phyloP scores from a whole-genome alignment of 1,284 basidiomycete species.

The Boletellus dicymbophilus region DNA sequence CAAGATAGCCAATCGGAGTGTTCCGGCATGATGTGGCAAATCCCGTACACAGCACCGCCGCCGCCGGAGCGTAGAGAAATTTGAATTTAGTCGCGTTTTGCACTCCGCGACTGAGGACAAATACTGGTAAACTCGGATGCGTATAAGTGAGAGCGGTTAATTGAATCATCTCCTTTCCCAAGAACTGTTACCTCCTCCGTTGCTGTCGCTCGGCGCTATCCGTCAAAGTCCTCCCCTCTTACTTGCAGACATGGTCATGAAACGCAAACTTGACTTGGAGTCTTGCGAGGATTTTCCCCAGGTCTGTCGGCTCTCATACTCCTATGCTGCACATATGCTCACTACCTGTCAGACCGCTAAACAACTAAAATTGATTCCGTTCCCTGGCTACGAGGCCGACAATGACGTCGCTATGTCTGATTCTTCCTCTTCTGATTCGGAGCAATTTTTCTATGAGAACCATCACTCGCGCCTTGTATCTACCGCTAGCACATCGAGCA shows the following conservation, averaged over 20 bases:
- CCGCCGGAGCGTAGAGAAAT: constrained; percentile 16
- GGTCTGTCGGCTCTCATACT: constrained; percentile 32
- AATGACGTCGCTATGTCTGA: constrained; percentile 70
- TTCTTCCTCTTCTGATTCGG: constrained; percentile 51
- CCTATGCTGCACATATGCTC: constrained; percentile 20
- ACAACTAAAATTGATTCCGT: constrained; percentile 71
- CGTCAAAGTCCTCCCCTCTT: constrained; percentile 24
- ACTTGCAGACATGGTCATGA: constrained; percentile 55
- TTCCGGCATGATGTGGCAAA: constrained; percentile 13
- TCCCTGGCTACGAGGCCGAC: constrained; percentile 62
- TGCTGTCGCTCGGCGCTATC: constrained; percentile 10
- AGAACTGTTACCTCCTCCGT: constrained; percentile 25
- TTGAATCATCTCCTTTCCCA: constrained; percentile 22
- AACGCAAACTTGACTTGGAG: constrained; percentile 70
- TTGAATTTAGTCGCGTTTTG: constrained; percentile 16
- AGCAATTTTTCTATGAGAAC: constrained; percentile 49
- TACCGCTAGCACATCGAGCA: constrained; percentile 54
- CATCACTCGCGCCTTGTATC: constrained; percentile 69
- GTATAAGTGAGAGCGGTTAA: constrained; percentile 35
- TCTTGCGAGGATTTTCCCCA: constrained; percentile 51
- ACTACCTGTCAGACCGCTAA: constrained; percentile 50
- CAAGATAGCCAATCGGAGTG: constrained; percentile 29
- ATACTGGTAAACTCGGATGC: constrained; percentile 25
- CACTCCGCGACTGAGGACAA: constrained; percentile 28
- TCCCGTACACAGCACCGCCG: constrained; percentile 9